Conservation (phyloP, 2,329 filamentous ascomycete genomes). For the Rhexocercosporidium sp. region DNA sequence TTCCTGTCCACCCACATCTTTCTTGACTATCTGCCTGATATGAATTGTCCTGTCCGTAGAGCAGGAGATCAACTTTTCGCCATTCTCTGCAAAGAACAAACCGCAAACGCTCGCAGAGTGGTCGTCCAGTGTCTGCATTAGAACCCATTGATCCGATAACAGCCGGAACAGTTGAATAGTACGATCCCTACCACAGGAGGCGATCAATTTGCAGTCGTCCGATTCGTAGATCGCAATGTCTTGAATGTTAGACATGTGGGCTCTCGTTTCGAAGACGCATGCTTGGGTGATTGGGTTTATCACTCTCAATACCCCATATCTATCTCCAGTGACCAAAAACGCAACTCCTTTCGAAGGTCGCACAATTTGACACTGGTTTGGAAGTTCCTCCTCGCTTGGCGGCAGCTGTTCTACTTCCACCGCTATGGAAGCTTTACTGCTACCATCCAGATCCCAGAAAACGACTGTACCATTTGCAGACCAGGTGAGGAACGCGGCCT, state of each 20-base stretch:
- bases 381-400: constrained; percentile 53
- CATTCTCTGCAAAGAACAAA: constrained; percentile 76
- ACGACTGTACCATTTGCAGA: constrained; percentile 79
- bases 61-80: constrained; percentile 74
- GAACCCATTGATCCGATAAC: constrained; percentile 64
- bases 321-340: constrained; percentile 83
- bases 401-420: constrained; percentile 72
- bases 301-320: constrained; percentile 78
- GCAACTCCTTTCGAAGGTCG: constrained; percentile 65
- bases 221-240: constrained; percentile 76
- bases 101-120: constrained; percentile 85
- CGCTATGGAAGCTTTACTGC: constrained; percentile 65
- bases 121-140: constrained; percentile 91
- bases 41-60: constrained; percentile 89
- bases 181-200: constrained; percentile 84
- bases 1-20: constrained; percentile 63
- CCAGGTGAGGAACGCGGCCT: constrained; percentile 87
- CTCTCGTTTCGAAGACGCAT: constrained; percentile 75
- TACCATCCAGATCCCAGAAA: constrained; percentile 81
- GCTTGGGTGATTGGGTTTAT: constrained; percentile 65
- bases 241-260: constrained; percentile 84
- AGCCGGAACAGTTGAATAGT: constrained; percentile 88
- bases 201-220: constrained; percentile 68
- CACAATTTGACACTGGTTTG: constrained; percentile 65
- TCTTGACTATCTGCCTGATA: constrained; percentile 76